Base-by-base conservation (phyloP, 805 yeast genomes). In the Saccharomyces cerevisiae region DNA sequence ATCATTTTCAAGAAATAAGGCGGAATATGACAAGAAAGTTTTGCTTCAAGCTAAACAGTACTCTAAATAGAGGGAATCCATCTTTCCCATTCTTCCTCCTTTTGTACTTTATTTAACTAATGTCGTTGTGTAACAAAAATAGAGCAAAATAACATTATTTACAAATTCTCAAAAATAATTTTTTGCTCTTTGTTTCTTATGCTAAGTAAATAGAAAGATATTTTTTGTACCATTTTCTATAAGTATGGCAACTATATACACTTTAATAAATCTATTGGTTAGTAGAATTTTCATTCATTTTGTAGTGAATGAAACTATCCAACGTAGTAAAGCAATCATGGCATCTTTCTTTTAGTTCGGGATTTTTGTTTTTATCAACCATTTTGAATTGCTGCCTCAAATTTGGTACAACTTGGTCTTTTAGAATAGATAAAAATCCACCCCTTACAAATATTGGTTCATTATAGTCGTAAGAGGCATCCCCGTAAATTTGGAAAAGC, bases 401-500 rank as follows among this genome's bases (percentile, higher is more conserved):
- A n/a, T 70, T 71, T 9, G 81, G 78, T 49, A 74, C 68, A 9
- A 79, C 64, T 24, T 69, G 68, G 1, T 59, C 58, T 53, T 68
- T 65, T 47, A 89, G 72, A 14, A 68, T 65, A 1, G 62, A 53
- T 41, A 80, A 63, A 60, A 82, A 79, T 8, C 76, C 73, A 21
- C 77, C 76, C 9, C 76, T 67, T 27, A 85, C 87, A 68, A 85
- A 92, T 0, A 87, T 79, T 3, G 81, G 80, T 27, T 69, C 71
- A 65, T 89, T 96, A 63, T 89, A 90, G 14, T 74, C 78, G 61
- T 76, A 85, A 4, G 68, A 72, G 41, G 78, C 78, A 70, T 94
- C 98, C 13, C 87, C 87, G 70, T 85, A 94, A 6, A 90, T 75
- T 56, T 89, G 97, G 69, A 82, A 89, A 5, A 90, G 63, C 2